phyloP scores from a whole-genome alignment of 176 grass and related monocot genomes.

The Aechmea fasciata region DNA sequence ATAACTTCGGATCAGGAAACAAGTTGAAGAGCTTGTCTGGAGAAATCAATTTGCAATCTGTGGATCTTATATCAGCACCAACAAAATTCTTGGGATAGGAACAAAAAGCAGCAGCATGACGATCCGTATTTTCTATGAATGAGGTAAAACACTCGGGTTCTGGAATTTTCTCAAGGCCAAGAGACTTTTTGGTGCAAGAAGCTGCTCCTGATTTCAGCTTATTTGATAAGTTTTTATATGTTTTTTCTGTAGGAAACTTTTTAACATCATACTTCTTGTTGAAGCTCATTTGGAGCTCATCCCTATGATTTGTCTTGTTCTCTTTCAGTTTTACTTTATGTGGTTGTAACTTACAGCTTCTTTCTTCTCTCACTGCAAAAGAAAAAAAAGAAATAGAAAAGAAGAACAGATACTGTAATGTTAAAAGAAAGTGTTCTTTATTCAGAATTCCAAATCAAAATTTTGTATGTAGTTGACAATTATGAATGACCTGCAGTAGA shows the following conservation, averaged over 20 bases:
- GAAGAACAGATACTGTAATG: background rate
- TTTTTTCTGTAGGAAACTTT: background rate
- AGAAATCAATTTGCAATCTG: background rate
- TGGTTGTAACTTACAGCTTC: background rate
- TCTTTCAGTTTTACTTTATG: background rate
- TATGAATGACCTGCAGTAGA: slow-evolving; percentile 3
- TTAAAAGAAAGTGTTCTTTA: background rate
- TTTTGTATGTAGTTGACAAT: background rate
- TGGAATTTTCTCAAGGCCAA: background rate
- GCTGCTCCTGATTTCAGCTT: background rate
- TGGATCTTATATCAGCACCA: background rate
- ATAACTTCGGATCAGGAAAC: slow-evolving; percentile 4
- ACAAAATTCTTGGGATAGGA: background rate
- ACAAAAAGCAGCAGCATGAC: background rate
- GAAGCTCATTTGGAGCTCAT: slow-evolving; percentile 8
- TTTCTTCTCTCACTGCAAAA: slow-evolving; percentile 5
- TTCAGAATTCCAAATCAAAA: background rate
- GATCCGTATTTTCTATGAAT: background rate
- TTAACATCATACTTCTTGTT: background rate
- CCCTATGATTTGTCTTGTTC: background rate
- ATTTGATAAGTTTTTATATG: background rate
- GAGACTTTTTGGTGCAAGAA: background rate
- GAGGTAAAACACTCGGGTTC: background rate
- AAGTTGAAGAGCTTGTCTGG: background rate
- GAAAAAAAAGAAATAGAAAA: background rate